These are phyloP conservation scores for Didymella keratinophila DNA, from an alignment of 2,329 filamentous ascomycete genomes.

Conservation along the genomic window DNA sequence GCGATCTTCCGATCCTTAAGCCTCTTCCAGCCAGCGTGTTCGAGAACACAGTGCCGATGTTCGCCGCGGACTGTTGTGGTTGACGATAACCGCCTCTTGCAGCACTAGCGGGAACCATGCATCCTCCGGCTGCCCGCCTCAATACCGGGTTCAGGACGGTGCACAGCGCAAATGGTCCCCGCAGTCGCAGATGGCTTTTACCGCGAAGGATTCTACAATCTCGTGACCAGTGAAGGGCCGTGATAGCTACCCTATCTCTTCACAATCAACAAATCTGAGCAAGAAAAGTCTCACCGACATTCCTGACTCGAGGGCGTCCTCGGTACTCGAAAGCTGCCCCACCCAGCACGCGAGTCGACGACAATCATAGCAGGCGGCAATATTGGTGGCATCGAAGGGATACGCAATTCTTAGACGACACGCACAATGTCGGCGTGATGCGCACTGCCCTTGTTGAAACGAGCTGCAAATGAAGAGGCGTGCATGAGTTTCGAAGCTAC, in stretches of 20 bases:
- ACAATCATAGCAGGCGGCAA: constrained; percentile 31
- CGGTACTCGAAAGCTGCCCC: constrained; percentile 26
- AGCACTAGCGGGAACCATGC: constrained; percentile 22
- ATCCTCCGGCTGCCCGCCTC: constrained; percentile 22
- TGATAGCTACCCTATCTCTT: constrained; percentile 19
- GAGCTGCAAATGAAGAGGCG: constrained; percentile 27
- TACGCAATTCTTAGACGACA: constrained; percentile 16
- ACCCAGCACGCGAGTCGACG: constrained; percentile 22
- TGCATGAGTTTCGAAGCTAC: constrained; percentile 32
- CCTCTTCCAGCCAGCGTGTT: constrained; percentile 21
- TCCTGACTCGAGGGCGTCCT: constrained; percentile 34
- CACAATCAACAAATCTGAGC: constrained; percentile 43
- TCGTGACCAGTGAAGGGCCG: constrained; percentile 19
- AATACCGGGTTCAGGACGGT: constrained; percentile 17
- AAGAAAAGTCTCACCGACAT: constrained; percentile 38
- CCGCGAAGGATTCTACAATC: constrained; percentile 9
- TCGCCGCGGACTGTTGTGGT: constrained; percentile 20
- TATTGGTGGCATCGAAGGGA: constrained; percentile 32
- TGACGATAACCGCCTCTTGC: constrained; percentile 30
- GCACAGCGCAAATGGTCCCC: constrained; percentile 8
- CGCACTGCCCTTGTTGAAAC: constrained; percentile 38
- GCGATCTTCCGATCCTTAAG: constrained; percentile 19
- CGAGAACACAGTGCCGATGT: constrained; percentile 25
- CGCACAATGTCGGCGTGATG: constrained; percentile 33
- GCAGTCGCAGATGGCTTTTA: constrained; percentile 7